Percentiles rank a stretch among this genome's conserved stretches.
Conservation (phyloP, 75 land plant species). For the Cunninghamia lanceolata region DNA sequence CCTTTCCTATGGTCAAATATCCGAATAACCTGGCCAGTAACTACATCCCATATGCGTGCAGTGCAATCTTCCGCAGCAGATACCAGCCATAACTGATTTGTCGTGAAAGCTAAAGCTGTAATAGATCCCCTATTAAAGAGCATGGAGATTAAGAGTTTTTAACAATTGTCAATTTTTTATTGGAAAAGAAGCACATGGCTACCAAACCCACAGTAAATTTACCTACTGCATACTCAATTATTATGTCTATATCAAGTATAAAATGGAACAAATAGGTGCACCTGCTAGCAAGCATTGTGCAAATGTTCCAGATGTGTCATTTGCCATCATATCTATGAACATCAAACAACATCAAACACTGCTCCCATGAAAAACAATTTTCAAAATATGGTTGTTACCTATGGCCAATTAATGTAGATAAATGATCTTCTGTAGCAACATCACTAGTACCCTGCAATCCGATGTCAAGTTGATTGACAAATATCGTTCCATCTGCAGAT, state of each 20-base stretch:
- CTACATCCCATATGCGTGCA: slow-evolving; percentile 54
- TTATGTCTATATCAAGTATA: background rate
- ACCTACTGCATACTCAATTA: background rate
- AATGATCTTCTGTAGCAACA: slow-evolving; percentile 24
- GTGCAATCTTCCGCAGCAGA: slow-evolving; percentile 66
- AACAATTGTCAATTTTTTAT: slow-evolving; percentile 10
- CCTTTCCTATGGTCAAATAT: slow-evolving; percentile 5
- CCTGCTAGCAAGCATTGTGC: background rate
- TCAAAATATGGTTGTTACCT: slow-evolving; percentile 19
- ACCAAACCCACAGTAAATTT: background rate
- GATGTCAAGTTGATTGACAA: slow-evolving; percentile 34
- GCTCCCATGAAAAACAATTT: background rate
- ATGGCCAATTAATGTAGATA: slow-evolving; percentile 21
- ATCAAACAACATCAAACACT: background rate
- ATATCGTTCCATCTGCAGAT: slow-evolving; percentile 51
- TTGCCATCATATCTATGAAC: background rate
- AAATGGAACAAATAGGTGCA: background rate
- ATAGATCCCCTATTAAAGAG: slow-evolving; percentile 40
- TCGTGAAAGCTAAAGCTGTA: slow-evolving; percentile 48
- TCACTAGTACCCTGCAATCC: slow-evolving; percentile 31
- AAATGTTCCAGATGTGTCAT: background rate
- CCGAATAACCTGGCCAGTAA: slow-evolving; percentile 11
- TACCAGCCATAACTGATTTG: slow-evolving; percentile 35
- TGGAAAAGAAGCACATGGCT: background rate
- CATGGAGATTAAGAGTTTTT: background rate